phyloP scores from a whole-genome alignment of 1,284 basidiomycete species.

The Apiotrichum domesticum region DNA sequence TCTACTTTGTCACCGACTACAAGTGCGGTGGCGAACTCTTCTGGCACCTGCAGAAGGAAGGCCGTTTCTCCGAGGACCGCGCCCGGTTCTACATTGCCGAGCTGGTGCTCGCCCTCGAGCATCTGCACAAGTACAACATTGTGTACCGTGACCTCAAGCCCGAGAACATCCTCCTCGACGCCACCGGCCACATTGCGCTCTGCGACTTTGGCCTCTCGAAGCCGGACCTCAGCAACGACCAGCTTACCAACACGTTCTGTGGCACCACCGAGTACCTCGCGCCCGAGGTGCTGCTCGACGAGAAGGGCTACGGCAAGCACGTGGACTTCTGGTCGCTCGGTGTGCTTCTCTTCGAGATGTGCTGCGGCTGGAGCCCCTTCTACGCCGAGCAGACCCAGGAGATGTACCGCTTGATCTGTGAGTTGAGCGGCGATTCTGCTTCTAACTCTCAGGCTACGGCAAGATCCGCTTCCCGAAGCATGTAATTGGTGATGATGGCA shows the following conservation, averaged over 20 bases:
- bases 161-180: slow-evolving; percentile 94
- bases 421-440: neutral
- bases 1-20: slow-evolving; percentile 98
- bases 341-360: slow-evolving; percentile 93
- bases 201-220: slow-evolving; percentile 98
- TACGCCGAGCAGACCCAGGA: slow-evolving; percentile 99
- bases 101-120: slow-evolving; percentile 85
- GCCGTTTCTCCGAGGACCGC: slow-evolving; percentile 82
- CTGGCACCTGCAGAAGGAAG: slow-evolving; percentile 95
- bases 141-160: slow-evolving; percentile 96
- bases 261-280: slow-evolving; percentile 97
- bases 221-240: slow-evolving; percentile 85
- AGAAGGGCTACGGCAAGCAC: slow-evolving; percentile 96
- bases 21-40: slow-evolving; percentile 98
- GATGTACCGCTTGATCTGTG: slow-evolving; percentile 97
- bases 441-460: slow-evolving; percentile 51
- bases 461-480: slow-evolving; percentile 95
- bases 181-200: slow-evolving; percentile 91
- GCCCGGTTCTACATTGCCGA: slow-evolving; percentile 95
- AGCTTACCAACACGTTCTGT: slow-evolving; percentile 96
- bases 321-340: slow-evolving; percentile 99
- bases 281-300: slow-evolving; percentile 96
- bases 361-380: slow-evolving; percentile 99
- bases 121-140: slow-evolving; percentile 94
- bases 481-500: slow-evolving; percentile 95